These are phyloP conservation scores for Nannizziopsis barbatae DNA, from an alignment of 2,329 filamentous ascomycete genomes.

Conservation along the genomic window DNA sequence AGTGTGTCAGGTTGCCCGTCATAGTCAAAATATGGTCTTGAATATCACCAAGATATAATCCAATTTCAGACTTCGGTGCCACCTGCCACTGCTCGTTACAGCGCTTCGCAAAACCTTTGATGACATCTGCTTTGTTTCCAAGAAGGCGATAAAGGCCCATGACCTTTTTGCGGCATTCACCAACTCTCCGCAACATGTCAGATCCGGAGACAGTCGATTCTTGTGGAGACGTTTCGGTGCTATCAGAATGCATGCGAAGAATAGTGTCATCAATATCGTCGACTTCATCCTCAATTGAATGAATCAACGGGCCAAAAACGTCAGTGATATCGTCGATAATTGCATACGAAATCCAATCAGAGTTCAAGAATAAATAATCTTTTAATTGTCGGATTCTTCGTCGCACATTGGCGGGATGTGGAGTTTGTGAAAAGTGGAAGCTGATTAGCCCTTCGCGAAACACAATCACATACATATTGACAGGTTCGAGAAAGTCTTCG, in stretches of 20 bases:
- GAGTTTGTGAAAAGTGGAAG: constrained; percentile 94
- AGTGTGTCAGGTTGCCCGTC: constrained; percentile 90
- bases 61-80: constrained; percentile 87
- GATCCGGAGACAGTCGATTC: constrained; percentile 44
- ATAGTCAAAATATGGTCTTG: constrained; percentile 99
- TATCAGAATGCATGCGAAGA: constrained; percentile 61
- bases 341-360: constrained; percentile 97
- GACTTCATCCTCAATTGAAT: constrained; percentile 88
- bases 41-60: constrained; percentile 94
- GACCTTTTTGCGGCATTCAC: constrained; percentile 90
- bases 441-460: constrained; percentile 91
- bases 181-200: constrained; percentile 85
- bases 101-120: constrained; percentile 96
- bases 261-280: constrained; percentile 95
- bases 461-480: constrained; percentile 96
- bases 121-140: constrained; percentile 96
- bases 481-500: constrained; percentile 82
- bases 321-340: constrained; percentile 98
- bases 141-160: constrained; percentile 89
- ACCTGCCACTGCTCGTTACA: constrained; percentile 98
- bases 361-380: constrained; percentile 83
- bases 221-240: background rate
- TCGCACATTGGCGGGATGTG: constrained; percentile 90
- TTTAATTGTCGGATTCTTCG: constrained; percentile 84
- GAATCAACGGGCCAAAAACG: constrained; percentile 83